phyloP scores from a whole-genome alignment of 2,329 filamentous ascomycete species.

The Raffaelea arxii region DNA sequence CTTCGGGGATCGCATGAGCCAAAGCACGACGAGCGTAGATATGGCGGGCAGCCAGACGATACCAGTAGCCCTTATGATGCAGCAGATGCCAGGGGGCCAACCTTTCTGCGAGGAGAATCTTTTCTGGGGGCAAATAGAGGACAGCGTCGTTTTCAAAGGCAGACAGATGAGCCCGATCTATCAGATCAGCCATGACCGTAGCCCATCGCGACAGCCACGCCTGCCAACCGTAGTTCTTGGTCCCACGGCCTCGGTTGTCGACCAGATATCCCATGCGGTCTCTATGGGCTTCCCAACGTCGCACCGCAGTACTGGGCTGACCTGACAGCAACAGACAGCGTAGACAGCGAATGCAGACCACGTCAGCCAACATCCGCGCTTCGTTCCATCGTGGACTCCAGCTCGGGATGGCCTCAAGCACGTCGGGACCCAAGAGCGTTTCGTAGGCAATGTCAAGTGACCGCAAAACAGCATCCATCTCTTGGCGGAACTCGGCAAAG shows the following conservation, averaged over 20 bases:
- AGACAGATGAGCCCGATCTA: conserved; percentile 44
- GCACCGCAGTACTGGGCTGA: conserved; percentile 68
- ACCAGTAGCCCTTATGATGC: conserved; percentile 61
- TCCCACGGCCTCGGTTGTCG: conserved; percentile 75
- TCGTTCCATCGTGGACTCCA: conserved; percentile 91
- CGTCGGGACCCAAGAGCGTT: conserved; percentile 67
- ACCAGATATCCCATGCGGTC: conserved; percentile 66
- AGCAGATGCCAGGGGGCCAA: conserved; percentile 54
- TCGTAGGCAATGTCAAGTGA: conserved; percentile 87
- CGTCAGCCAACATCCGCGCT: conserved; percentile 76
- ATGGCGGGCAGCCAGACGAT: conserved; percentile 50
- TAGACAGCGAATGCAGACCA: conserved; percentile 69
- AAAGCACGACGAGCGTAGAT: conserved; percentile 40
- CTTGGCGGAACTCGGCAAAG: conserved; percentile 86
- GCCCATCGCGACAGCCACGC: conserved; percentile 81
- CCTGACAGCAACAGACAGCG: conserved; percentile 75
- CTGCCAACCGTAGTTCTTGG: conserved; percentile 83
- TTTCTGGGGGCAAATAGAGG: conserved; percentile 49
- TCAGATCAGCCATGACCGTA: conserved; percentile 50
- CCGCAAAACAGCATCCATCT: conserved; percentile 77
- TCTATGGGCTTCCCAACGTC: conserved; percentile 71
- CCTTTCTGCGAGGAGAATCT: conserved; percentile 45
- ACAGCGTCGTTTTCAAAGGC: conserved; percentile 31
- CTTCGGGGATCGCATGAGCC: conserved; percentile 48
- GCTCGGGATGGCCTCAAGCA: conserved; percentile 79